Percentiles rank a stretch among this genome's conserved stretches.
Conservation (phyloP, 768 basidiomycete species). For the Strobilomyces dryophilus region DNA sequence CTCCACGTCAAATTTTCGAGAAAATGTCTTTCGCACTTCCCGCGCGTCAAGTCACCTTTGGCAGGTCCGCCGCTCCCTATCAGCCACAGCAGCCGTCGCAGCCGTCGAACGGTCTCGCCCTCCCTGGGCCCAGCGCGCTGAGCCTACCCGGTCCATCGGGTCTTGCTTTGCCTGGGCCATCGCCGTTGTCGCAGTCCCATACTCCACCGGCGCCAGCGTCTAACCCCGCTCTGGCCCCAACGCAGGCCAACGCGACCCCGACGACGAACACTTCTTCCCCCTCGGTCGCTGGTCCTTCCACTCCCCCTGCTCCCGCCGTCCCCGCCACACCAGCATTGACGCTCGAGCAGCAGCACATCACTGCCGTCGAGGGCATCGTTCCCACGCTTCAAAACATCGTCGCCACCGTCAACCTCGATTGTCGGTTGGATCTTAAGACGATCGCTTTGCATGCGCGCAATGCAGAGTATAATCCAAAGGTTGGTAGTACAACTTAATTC, state of each 20-base stretch:
- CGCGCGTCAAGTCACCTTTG: constrained; percentile 76
- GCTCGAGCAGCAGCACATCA: constrained; percentile 91
- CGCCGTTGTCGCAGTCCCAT: constrained; percentile 48
- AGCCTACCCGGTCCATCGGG: constrained; percentile 38
- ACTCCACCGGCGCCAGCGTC: constrained; percentile 27
- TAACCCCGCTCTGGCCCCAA: constrained; percentile 1
- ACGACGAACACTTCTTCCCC: constrained; percentile 34
- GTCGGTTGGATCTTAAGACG: constrained; percentile 94
- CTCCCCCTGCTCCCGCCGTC: constrained; percentile 46
- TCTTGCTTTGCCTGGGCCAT: constrained; percentile 51
- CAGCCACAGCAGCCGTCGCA: constrained; percentile 41
- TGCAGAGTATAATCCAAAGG: constrained; percentile 99
- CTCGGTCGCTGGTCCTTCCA: constrained; percentile 55
- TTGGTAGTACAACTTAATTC: constrained; percentile 52
- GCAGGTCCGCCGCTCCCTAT: constrained; percentile 50
- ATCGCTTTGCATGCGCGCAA: constrained; percentile 97
- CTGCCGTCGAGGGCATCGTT: constrained; percentile 95
- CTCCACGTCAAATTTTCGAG: constrained; percentile 10
- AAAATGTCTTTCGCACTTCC: constrained; percentile 63
- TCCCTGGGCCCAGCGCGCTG: constrained; percentile 47
- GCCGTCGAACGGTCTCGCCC: constrained; percentile 52
- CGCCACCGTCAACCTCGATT: constrained; percentile 97
- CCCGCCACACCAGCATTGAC: constrained; percentile 75
- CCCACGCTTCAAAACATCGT: constrained; percentile 99
- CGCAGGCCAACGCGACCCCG: constrained; percentile 30